Evolutionary conservation across 495 filamentous ascomycete species (phyloP), one percentile per base, ranked within the genome.

Genomic region (Aspergillus conjunctus): DNA sequence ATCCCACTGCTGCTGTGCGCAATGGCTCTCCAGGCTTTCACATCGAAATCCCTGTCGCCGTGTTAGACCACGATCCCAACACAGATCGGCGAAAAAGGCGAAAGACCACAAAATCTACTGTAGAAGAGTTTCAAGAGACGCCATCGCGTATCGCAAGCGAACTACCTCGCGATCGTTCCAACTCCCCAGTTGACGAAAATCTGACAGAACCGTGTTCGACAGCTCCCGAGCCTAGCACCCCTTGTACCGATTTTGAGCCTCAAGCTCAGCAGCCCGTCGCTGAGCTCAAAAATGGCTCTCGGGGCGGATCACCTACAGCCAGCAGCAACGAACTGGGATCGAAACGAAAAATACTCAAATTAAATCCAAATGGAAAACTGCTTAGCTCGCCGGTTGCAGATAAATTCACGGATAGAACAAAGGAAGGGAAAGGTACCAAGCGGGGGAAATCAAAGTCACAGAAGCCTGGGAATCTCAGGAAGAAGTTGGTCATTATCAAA

Each of bases 351-450:
- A 77, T 76, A n/a, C 66, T 87, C 18, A 81, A 77, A 62, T 61
- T 87, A 18, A 83, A 81, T 62, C 59, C 76, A 1, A 84, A 84
- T 62, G 85, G 85, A n/a, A 82, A 79, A 51, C 72, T 87, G 18
- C 54, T 79, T n/a, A 77, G 81, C 33, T 87, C 84, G 0, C 80
- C 85, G 15, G 67, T 68, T 14, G 51, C 57, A 8, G 71, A 70
- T 39, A 66, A 67, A 7, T 30, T 62, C 4, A 66, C 58, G 12
- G 63, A 70, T 2, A 65, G 58, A n/a, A 34, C 66, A 9, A 72
- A 65, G 32, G 71, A 62, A 46, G 75, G 57, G 52, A 68, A 55
- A 39, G 31, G 41, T 18, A 66, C 60, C 41, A 70, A 64, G 53
- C 71, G 68, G 0, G 58, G 68, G 9, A 70, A 58, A 48, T 11